These are phyloP conservation scores for Cucumis cinereus DNA, from an alignment of 306 rosid species.

Conservation along the genomic window DNA sequence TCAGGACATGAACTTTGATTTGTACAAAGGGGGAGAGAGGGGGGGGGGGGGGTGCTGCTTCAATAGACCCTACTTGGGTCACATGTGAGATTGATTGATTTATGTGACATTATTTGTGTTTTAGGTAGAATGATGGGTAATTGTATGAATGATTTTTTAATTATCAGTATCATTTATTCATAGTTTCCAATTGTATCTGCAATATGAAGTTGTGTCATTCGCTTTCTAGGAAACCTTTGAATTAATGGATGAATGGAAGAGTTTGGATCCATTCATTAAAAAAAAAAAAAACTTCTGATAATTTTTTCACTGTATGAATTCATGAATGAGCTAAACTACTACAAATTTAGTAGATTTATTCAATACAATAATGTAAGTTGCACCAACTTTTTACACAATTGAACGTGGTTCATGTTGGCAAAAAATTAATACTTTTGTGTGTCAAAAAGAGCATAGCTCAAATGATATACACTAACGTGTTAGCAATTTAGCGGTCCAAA, in stretches of 20 bases:
- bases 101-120: neutral
- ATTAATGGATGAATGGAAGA: neutral
- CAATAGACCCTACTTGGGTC: slow-evolving; percentile 18
- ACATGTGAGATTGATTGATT: neutral
- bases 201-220: neutral
- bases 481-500: no score
- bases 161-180: neutral
- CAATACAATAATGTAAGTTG: no score
- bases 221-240: neutral
- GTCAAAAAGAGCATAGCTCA: no score
- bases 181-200: neutral
- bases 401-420: no score
- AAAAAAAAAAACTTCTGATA: no score
- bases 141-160: neutral
- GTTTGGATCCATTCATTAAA: neutral
- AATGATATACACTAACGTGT: no score
- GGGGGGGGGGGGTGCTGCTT: neutral
- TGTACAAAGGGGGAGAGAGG: neutral
- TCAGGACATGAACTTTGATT: neutral
- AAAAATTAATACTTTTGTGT: no score
- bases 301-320: no score
- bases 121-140: neutral
- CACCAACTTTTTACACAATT: no score
- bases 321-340: no score
- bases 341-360: no score